phyloP scores from a whole-genome alignment of 129 eudicot genomes.

The Pulicaria dysenterica region DNA sequence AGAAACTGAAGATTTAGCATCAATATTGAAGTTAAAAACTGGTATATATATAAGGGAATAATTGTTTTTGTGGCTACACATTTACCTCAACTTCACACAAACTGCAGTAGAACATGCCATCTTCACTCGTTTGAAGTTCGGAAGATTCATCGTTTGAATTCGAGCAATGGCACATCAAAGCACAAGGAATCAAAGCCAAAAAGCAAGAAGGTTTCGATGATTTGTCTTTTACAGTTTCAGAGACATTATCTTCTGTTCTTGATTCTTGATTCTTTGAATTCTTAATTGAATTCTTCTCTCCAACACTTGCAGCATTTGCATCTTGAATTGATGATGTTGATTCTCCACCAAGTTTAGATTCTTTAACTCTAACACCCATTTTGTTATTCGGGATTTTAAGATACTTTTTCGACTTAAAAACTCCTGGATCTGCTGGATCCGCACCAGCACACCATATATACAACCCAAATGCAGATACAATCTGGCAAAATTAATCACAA shows the following conservation, averaged over 20 bases:
- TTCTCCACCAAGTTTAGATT: constrained; percentile 68
- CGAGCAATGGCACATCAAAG: constrained; percentile 51
- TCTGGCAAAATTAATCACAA: constrained; percentile 39
- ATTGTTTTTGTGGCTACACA: constrained; percentile 4
- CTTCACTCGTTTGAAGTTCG: constrained; percentile 76
- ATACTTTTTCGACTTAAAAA: constrained; percentile 89
- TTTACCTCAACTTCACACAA: constrained; percentile 97
- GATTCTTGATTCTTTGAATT: constrained; percentile 41
- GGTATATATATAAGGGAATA: background rate
- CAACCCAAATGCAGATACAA: constrained; percentile 68
- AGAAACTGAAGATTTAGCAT: background rate
- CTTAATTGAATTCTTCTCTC: constrained; percentile 42
- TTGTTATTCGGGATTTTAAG: constrained; percentile 49
- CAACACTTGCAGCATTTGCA: constrained; percentile 50
- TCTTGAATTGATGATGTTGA: constrained; percentile 65
- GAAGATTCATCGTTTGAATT: constrained; percentile 59
- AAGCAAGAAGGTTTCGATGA: constrained; percentile 35
- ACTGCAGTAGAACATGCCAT: constrained; percentile 98
- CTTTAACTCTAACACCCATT: constrained; percentile 38
- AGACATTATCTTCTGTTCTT: constrained; percentile 41
- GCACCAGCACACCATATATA: constrained; percentile 99
- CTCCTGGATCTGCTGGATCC: constrained; percentile 99
- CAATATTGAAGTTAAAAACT: constrained; percentile 8
- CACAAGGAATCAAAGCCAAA: constrained; percentile 72
- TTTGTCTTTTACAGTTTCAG: constrained; percentile 40